Conservation (phyloP, 2,329 filamentous ascomycete genomes). For the Paraconiothyrium brasiliense region DNA sequence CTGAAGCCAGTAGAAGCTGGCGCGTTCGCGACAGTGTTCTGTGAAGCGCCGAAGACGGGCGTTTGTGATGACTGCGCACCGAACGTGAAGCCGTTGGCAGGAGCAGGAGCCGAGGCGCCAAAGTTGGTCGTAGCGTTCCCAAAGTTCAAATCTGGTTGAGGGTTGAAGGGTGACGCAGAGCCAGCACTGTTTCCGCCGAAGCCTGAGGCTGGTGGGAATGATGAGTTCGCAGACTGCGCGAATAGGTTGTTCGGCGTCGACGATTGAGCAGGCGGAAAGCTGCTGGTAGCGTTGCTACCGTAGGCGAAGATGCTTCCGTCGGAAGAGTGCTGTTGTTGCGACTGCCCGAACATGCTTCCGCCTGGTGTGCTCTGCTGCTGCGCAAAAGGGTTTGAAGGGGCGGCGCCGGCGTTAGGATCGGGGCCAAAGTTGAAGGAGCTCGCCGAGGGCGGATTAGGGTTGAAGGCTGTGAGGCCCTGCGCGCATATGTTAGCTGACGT, state of each 20-base stretch:
- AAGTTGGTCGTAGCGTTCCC: slow-evolving; percentile 33
- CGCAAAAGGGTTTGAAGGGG: slow-evolving; percentile 19
- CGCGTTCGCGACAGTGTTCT: background rate
- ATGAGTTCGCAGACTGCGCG: slow-evolving; percentile 37
- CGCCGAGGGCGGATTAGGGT: slow-evolving; percentile 22
- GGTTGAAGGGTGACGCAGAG: slow-evolving; percentile 31
- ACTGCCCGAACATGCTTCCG: slow-evolving; percentile 22
- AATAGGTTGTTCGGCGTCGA: slow-evolving; percentile 37
- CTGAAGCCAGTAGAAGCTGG: slow-evolving; percentile 1
- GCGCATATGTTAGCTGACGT: slow-evolving; percentile 29
- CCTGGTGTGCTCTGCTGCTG: slow-evolving; percentile 9
- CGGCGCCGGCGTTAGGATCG: slow-evolving; percentile 28
- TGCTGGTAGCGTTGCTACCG: slow-evolving; percentile 34
- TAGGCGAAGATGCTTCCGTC: slow-evolving; percentile 22
- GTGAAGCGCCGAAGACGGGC: slow-evolving; percentile 8
- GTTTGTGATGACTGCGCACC: background rate
- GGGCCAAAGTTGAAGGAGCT: slow-evolving; percentile 32
- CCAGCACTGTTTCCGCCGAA: slow-evolving; percentile 33
- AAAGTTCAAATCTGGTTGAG: slow-evolving; percentile 41
- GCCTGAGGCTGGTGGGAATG: slow-evolving; percentile 34
- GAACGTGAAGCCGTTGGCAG: slow-evolving; percentile 12
- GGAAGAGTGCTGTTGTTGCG: slow-evolving; percentile 22
- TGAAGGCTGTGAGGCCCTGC: slow-evolving; percentile 36
- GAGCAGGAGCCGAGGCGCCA: slow-evolving; percentile 22
- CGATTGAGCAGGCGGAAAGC: slow-evolving; percentile 44